These are phyloP conservation scores for Ampelocalamus luodianensis DNA, from an alignment of 176 grass and related monocot species.

Conservation along the genomic window DNA sequence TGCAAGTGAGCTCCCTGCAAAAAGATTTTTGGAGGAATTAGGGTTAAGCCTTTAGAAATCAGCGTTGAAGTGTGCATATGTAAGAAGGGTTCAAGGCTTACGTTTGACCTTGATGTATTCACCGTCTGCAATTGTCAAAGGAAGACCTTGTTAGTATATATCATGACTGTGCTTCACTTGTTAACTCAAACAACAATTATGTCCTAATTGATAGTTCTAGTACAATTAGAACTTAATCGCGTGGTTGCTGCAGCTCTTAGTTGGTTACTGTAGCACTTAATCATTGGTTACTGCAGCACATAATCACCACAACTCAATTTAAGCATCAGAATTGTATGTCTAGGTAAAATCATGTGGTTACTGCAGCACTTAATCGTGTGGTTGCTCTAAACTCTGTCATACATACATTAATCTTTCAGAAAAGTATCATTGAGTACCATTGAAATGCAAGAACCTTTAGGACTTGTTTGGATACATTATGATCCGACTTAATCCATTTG, in stretches of 20 bases:
- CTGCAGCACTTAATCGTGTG: background rate
- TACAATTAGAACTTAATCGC: background rate
- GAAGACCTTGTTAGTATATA: slow-evolving; percentile 40
- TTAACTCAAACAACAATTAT: background rate
- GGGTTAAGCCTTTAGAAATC: background rate
- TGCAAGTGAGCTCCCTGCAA: background rate
- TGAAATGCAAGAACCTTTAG: too few species aligned
- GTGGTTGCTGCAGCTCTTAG: too few species aligned
- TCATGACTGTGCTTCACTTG: background rate
- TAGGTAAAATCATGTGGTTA: too few species aligned
- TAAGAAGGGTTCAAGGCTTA: slow-evolving; percentile 1
- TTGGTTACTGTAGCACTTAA: too few species aligned
- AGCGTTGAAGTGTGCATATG: background rate
- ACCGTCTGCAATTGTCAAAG: slow-evolving; percentile 35
- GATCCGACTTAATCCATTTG: too few species aligned
- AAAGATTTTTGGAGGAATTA: background rate
- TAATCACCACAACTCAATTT: background rate
- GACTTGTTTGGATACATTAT: too few species aligned
- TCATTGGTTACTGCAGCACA: too few species aligned
- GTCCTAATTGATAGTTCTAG: background rate
- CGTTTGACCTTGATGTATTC: slow-evolving; percentile 56
- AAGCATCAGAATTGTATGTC: background rate
- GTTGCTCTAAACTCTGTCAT: background rate
- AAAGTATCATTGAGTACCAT: too few species aligned
- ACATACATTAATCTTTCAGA: background rate